Evolutionary conservation across 2,329 filamentous ascomycete genomes (phyloP), one percentile per base, ranked within the genome.

Genomic region (Botrytis fabae): DNA sequence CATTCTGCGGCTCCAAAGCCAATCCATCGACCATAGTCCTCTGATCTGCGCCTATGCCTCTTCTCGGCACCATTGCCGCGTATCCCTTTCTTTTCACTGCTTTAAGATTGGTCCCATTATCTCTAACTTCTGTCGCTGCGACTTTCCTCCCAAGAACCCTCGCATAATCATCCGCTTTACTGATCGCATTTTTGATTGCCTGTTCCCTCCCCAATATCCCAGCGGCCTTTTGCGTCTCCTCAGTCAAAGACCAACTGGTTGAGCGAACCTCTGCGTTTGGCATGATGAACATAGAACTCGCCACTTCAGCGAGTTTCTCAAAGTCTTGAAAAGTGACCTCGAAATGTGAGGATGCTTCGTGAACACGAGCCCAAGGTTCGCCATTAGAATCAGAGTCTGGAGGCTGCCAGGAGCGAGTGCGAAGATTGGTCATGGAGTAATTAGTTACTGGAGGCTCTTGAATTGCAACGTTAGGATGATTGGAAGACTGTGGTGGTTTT

Each of bases 251-350:
- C 40, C 28, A 61, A 18, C 38, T 60, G 7, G 38, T 44, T 32
- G 66, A 60, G 38, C 48, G 48, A n/a, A 69, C 59, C 25, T 70
- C 68, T n/a, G 12, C 28, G 32, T 61, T 28, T 6, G 10, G 68
- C 32, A 42, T 70, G 40, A 44, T 70, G 54, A 70, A 70, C 9
- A 70, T 28, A 44, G 6, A 59, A 70, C n/a, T 60, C 9, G 40
- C 54, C 14, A 48, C 54, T 16, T 61, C 68, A 9, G 68, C 68
- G 18, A 70, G 54, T 9, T 61, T 38, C 5, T 51, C 20, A 38
- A 61, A 61, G 14, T 70, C 28, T 44, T 42, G 57, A 44, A 70
- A 70, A 5, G 28, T 46, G 42, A 38, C 68, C 38, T 61, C 68
- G 5, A 61, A 70, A 44, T 38, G 22, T 7, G 68, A 70, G 32